phyloP scores from a whole-genome alignment of 441 rosid species.

The Adansonia grandidieri region DNA sequence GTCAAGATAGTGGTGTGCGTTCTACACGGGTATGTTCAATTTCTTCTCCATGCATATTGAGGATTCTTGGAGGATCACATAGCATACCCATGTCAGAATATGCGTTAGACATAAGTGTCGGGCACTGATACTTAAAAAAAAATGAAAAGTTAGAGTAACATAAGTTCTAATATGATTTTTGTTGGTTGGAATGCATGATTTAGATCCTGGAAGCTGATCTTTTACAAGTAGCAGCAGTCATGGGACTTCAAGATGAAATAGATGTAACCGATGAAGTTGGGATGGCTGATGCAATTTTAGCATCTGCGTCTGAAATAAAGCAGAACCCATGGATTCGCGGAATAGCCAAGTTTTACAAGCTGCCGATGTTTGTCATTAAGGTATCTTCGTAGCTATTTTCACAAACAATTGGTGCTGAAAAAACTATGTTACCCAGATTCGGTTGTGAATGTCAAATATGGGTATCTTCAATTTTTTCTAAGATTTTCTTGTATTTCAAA shows the following conservation, averaged over 20 bases:
- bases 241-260: conserved; percentile 81
- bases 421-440: background rate
- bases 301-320: conserved; percentile 74
- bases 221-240: conserved; percentile 77
- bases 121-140: too few relatives aligned
- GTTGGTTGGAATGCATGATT: conserved; percentile 22
- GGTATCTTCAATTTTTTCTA: too few relatives aligned
- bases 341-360: conserved; percentile 77
- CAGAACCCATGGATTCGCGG: conserved; percentile 82
- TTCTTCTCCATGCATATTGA: too few relatives aligned
- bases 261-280: conserved; percentile 83
- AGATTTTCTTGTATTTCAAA: too few relatives aligned
- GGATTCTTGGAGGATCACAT: too few relatives aligned
- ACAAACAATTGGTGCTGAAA: background rate
- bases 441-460: too few relatives aligned
- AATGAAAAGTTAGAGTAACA: too few relatives aligned
- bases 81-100: too few relatives aligned
- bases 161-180: conserved; percentile 12
- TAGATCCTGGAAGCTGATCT: conserved; percentile 88
- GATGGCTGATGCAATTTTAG: conserved; percentile 81
- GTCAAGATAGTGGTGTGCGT: too few relatives aligned
- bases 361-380: conserved; percentile 83
- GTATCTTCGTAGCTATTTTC: conserved; percentile 36
- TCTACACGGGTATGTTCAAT: too few relatives aligned
- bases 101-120: too few relatives aligned